Conservation (phyloP, 202 grass and related monocot species). For the Schoenoplectus tabernaemontani region DNA sequence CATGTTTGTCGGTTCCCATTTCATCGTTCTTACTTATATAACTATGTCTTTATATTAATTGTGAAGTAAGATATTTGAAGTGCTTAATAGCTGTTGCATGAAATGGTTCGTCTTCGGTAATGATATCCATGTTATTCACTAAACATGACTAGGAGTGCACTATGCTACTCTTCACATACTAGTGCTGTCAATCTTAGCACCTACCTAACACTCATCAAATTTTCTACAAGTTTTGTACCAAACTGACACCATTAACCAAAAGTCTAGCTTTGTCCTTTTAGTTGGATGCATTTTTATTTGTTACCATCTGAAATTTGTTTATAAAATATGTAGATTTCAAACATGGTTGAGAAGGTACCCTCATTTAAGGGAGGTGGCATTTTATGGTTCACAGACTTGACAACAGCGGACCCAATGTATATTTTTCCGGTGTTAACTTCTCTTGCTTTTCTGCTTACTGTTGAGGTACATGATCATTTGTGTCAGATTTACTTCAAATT, state of each 20-base stretch:
- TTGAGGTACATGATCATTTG: constrained; percentile 49
- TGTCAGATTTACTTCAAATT: not conserved
- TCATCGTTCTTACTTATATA: not conserved
- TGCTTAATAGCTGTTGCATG: not conserved
- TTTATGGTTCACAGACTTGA: constrained; percentile 99
- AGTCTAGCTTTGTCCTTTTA: not conserved
- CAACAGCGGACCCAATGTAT: constrained; percentile 55
- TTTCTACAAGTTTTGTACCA: not conserved
- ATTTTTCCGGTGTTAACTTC: constrained; percentile 71
- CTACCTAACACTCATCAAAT: not conserved
- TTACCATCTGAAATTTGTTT: not conserved
- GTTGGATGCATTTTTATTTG: constrained; percentile 8
- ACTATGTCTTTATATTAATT: not conserved
- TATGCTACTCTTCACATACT: not conserved
- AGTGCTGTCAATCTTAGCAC: not conserved
- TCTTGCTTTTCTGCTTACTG: constrained; percentile 53
- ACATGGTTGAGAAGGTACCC: constrained; percentile 94
- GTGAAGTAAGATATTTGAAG: not conserved
- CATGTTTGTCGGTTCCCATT: not conserved
- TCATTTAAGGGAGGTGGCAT: constrained; percentile 82
- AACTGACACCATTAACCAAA: constrained; percentile 20
- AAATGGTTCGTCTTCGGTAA: not conserved
- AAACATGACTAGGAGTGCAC: not conserved
- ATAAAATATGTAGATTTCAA: constrained; percentile 57
- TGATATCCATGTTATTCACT: not conserved